phyloP scores from a whole-genome alignment of 805 yeast species.

The Phaffomyces opuntiae region DNA sequence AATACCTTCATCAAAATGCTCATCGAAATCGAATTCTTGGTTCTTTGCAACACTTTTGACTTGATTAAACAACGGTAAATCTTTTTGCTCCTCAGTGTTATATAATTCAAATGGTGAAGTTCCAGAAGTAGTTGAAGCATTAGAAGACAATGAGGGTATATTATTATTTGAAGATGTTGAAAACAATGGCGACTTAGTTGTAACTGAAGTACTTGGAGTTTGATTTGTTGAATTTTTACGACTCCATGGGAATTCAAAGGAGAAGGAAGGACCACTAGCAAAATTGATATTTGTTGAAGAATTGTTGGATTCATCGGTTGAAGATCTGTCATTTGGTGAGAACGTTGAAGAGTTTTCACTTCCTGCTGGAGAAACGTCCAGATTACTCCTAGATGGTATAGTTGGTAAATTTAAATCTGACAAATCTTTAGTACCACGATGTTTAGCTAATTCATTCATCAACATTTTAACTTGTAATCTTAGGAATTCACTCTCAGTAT shows the following conservation, averaged over 20 bases:
- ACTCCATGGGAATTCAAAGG: slow-evolving; percentile 53
- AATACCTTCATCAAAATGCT: slow-evolving; percentile 60
- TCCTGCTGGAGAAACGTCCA: slow-evolving; percentile 1
- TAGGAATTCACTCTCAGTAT: slow-evolving; percentile 66
- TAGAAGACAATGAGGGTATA: slow-evolving; percentile 22
- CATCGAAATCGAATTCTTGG: slow-evolving; percentile 29
- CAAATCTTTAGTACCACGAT: slow-evolving; percentile 33
- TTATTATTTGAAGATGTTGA: slow-evolving; percentile 5
- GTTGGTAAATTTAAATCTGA: slow-evolving; percentile 23
- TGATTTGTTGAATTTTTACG: slow-evolving; percentile 16
- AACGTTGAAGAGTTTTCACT: slow-evolving; percentile 14
- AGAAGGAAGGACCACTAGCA: slow-evolving; percentile 22
- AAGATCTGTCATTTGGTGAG: slow-evolving; percentile 10
- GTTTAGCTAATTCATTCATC: slow-evolving; percentile 61
- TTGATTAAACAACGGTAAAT: slow-evolving; percentile 17
- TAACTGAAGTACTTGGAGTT: too few species aligned
- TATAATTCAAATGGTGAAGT: slow-evolving; percentile 25
- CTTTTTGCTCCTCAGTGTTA: slow-evolving; percentile 17
- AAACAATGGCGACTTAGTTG: slow-evolving; percentile 7
- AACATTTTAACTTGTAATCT: slow-evolving; percentile 70
- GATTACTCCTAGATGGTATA: neutral
- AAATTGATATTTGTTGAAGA: slow-evolving; percentile 2
- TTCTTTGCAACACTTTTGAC: slow-evolving; percentile 9
- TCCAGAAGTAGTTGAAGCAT: slow-evolving; percentile 20
- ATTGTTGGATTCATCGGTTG: slow-evolving; percentile 1